Conservation (phyloP, 2,329 filamentous ascomycete genomes). For the Tolypocladium pustulatum region DNA sequence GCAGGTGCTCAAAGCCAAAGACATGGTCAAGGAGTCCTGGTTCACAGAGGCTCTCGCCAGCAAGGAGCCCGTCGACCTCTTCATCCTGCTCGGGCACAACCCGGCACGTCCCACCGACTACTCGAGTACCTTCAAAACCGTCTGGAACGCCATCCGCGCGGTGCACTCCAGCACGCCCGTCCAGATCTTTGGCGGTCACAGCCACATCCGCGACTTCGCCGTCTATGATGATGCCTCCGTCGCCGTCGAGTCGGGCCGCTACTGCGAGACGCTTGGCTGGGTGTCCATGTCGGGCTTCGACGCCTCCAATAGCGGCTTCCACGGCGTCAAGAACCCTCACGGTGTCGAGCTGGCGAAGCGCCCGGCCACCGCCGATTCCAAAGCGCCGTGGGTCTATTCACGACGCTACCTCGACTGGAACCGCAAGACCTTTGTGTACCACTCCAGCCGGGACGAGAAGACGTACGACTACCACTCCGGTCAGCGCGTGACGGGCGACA, state of each 20-base stretch:
- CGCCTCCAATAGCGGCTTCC: conserved; percentile 29
- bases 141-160: conserved; percentile 49
- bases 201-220: conserved; percentile 53
- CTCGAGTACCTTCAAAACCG: conserved; percentile 29
- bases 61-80: conserved; percentile 47
- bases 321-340: conserved; percentile 21
- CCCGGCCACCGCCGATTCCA: conserved; percentile 25
- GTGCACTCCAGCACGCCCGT: conserved; percentile 47
- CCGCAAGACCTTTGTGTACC: conserved; percentile 52
- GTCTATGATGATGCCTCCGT: conserved; percentile 53
- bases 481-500: conserved; percentile 32
- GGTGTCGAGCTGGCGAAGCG: conserved; percentile 28
- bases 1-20: conserved; percentile 45
- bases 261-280: conserved; percentile 61
- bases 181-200: conserved; percentile 56
- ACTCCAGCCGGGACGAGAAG: conserved; percentile 39
- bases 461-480: conserved; percentile 41
- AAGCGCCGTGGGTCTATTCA: conserved; percentile 34
- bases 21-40: conserved; percentile 44
- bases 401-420: conserved; percentile 62
- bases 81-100: conserved; percentile 55
- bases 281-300: conserved; percentile 52
- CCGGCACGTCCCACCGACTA: conserved; percentile 35
- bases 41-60: conserved; percentile 46
- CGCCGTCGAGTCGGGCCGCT: conserved; percentile 51